phyloP scores from a whole-genome alignment of 2,329 filamentous ascomycete genomes.

The Coniochaeta hoffmannii region DNA sequence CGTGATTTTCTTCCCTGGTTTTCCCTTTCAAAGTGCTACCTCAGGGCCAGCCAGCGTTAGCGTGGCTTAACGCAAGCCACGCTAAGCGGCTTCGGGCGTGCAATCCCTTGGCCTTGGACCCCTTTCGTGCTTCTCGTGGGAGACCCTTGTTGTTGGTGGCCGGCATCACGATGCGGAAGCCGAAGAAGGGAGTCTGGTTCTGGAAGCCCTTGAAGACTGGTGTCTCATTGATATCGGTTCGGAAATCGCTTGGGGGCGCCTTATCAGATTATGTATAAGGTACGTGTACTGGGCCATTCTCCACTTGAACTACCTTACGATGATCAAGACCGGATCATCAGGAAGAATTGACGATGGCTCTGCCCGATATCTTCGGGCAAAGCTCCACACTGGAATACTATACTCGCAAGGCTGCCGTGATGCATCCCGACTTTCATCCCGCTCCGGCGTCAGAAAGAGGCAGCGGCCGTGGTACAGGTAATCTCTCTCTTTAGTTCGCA shows the following conservation, averaged over 20 bases:
- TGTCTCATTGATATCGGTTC: too few species aligned
- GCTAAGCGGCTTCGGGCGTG: too few species aligned
- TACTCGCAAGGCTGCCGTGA: background rate
- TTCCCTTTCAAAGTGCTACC: background rate
- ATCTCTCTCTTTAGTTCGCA: too few species aligned
- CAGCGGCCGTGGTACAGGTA: background rate
- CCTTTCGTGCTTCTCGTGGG: background rate
- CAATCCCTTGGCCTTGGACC: background rate
- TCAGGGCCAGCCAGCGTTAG: background rate
- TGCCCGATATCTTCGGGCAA: background rate
- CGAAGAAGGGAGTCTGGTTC: background rate
- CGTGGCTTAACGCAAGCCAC: background rate
- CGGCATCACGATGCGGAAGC: background rate
- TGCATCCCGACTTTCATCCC: background rate
- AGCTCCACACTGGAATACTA: background rate
- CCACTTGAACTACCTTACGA: background rate
- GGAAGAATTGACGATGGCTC: background rate
- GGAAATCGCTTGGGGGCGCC: too few species aligned
- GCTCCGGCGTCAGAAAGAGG: background rate
- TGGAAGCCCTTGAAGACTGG: too few species aligned
- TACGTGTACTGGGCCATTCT: background rate
- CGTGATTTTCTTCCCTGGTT: background rate
- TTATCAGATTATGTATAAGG: too few species aligned
- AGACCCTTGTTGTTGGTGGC: background rate
- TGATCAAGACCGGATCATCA: background rate